These are phyloP conservation scores for Ophiostoma pallidulum DNA, from an alignment of 2,329 filamentous ascomycete species.

Conservation along the genomic window DNA sequence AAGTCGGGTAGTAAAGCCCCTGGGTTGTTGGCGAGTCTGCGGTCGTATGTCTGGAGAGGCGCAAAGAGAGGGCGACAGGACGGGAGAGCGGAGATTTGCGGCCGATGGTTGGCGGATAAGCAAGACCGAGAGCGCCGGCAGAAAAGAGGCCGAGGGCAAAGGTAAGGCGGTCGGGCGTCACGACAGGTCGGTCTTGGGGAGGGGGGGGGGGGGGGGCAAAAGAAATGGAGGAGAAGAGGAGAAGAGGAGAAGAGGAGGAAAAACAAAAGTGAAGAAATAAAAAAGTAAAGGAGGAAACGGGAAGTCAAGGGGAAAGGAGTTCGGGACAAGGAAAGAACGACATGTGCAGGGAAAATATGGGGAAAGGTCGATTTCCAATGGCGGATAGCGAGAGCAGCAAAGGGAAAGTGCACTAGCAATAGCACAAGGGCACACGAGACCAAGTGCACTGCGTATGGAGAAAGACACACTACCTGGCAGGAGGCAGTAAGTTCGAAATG, in stretches of 20 bases:
- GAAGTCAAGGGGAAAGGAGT: constrained; percentile 6
- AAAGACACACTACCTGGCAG: neutral
- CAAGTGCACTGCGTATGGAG: too few species aligned
- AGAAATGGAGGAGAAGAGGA: neutral
- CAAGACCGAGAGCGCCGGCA: constrained; percentile 4
- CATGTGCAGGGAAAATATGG: constrained; percentile 10
- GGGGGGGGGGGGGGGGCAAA: too few species aligned
- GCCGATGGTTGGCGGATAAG: constrained; percentile 8
- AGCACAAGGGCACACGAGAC: neutral
- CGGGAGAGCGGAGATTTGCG: constrained; percentile 1
- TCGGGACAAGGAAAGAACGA: constrained; percentile 5
- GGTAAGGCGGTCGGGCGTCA: too few species aligned
- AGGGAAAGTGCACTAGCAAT: constrained; percentile 1
- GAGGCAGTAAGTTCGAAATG: too few species aligned
- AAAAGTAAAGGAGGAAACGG: constrained; percentile 3
- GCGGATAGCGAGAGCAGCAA: neutral
- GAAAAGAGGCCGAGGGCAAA: neutral
- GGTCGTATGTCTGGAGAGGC: constrained; percentile 5
- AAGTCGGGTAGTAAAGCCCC: neutral
- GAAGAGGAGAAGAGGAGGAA: neutral
- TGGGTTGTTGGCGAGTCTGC: neutral
- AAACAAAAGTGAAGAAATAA: neutral
- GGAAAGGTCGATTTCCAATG: constrained; percentile 9
- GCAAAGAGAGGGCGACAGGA: neutral
- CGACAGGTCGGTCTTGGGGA: neutral